Evolutionary conservation across 768 basidiomycete genomes (phyloP).

Genomic region (Amyloporia xantha): DNA sequence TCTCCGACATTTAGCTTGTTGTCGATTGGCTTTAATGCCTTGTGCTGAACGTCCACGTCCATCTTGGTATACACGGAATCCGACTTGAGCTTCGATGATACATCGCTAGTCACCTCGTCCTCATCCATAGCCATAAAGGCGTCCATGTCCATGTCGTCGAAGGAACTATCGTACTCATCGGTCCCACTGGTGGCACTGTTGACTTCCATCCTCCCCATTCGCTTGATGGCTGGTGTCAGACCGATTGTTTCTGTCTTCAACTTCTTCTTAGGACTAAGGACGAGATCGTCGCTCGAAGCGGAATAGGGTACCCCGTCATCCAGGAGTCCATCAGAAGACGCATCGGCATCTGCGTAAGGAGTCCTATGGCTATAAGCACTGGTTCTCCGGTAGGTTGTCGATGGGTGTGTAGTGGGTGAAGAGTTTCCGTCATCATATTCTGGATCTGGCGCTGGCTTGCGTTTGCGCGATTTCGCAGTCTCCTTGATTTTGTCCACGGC

Average conservation of each 20-base stretch:
- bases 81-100: conserved; percentile 12
- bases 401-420: conserved; percentile 16
- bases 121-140: conserved; percentile 55
- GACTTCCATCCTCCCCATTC: conserved; percentile 54
- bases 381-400: conserved; percentile 4
- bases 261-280: conserved; percentile 69
- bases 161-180: conserved; percentile 32
- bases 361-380: conserved; percentile 10
- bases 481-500: conserved; percentile 29
- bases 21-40: conserved; percentile 19
- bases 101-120: conserved; percentile 24
- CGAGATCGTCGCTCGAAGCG: conserved; percentile 53
- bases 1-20: conserved; percentile 12
- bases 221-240: conserved; percentile 50
- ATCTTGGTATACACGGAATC: conserved; percentile 25
- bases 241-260: conserved; percentile 36
- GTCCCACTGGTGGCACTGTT: conserved; percentile 13
- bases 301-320: conserved; percentile 22
- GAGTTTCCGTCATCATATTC: conserved; percentile 17
- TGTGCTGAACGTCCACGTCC: conserved; percentile 15
- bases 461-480: conserved; percentile 47
- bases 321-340: conserved; percentile 24
- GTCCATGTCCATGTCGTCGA: conserved; percentile 55
- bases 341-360: conserved; percentile 13
- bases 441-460: conserved; percentile 50